phyloP scores from a whole-genome alignment of 768 basidiomycete species.

The Ramaria sp. region DNA sequence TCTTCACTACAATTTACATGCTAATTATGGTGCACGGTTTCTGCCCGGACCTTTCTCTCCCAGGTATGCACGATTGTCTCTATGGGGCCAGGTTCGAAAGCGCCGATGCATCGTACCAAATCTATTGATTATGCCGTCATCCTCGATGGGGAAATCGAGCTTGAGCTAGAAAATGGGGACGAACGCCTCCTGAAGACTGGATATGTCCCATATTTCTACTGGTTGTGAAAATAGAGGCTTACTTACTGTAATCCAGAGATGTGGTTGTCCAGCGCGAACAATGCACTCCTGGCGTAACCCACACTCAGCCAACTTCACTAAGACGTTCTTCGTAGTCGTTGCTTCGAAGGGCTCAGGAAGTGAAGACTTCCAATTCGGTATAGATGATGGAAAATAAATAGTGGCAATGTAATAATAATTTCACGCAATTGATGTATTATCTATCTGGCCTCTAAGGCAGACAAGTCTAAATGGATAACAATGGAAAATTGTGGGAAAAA shows the following conservation, averaged over 20 bases:
- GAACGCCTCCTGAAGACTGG: background rate
- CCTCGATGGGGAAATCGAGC: constrained; percentile 3
- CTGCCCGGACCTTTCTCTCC: background rate
- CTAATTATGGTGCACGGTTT: too few relatives aligned
- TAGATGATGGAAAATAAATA: too few relatives aligned
- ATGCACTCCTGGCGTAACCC: constrained; percentile 1
- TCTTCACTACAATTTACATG: background rate
- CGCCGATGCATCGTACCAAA: background rate
- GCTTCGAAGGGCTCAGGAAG: too few relatives aligned
- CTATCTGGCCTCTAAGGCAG: too few relatives aligned
- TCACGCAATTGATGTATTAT: too few relatives aligned
- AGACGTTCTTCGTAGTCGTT: background rate
- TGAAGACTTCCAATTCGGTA: too few relatives aligned
- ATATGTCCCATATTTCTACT: background rate
- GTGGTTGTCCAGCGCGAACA: constrained; percentile 4
- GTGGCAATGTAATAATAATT: too few relatives aligned
- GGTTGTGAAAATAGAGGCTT: background rate
- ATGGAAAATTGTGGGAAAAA: too few relatives aligned
- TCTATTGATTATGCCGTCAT: constrained; percentile 3
- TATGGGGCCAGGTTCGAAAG: background rate
- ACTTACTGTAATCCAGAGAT: background rate
- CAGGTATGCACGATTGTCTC: background rate
- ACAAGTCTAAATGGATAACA: too few relatives aligned
- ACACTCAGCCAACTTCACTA: background rate
- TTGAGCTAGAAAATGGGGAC: background rate